Conservation (phyloP, 2,329 filamentous ascomycete species). For the Xylariaceae sp. region DNA sequence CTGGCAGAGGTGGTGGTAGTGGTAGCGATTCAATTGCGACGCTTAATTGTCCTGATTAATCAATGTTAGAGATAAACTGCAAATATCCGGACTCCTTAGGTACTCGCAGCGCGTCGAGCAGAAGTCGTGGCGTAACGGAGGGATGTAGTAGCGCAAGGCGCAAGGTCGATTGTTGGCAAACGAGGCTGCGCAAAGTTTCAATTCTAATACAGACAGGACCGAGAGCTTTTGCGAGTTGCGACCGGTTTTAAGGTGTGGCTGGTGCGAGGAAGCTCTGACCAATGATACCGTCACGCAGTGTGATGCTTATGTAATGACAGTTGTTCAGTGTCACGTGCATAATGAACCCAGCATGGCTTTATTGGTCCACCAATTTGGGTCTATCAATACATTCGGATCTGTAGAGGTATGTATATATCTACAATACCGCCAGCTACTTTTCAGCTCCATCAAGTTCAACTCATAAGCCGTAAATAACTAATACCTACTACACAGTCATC, state of each 20-base stretch:
- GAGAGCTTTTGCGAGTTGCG: too few relatives aligned
- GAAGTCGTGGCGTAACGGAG: conserved; percentile 2
- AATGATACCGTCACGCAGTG: neutral
- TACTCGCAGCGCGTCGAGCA: neutral
- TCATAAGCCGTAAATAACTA: too few relatives aligned
- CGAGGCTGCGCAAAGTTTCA: conserved; percentile 19
- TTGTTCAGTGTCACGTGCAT: too few relatives aligned
- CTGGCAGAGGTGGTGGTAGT: conserved; percentile 1
- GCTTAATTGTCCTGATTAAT: conserved; percentile 5
- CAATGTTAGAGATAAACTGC: neutral
- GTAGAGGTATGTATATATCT: too few relatives aligned
- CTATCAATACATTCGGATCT: too few relatives aligned
- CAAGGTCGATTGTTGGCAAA: conserved; percentile 7
- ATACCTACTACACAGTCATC: too few relatives aligned
- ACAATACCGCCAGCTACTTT: too few relatives aligned
- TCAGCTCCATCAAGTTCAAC: too few relatives aligned
- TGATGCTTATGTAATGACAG: too few relatives aligned
- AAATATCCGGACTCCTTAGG: neutral
- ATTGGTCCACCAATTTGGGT: too few relatives aligned
- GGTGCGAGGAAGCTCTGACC: neutral
- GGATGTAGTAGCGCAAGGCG: conserved; percentile 7
- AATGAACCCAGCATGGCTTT: too few relatives aligned
- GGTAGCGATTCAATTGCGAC: conserved; percentile 3
- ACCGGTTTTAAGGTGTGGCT: neutral
- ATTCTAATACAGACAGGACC: too few relatives aligned